Evolutionary conservation across 176 grass and related monocot species (phyloP), one percentile per base, ranked within the genome.

Genomic region (Cenchrus americanus): DNA sequence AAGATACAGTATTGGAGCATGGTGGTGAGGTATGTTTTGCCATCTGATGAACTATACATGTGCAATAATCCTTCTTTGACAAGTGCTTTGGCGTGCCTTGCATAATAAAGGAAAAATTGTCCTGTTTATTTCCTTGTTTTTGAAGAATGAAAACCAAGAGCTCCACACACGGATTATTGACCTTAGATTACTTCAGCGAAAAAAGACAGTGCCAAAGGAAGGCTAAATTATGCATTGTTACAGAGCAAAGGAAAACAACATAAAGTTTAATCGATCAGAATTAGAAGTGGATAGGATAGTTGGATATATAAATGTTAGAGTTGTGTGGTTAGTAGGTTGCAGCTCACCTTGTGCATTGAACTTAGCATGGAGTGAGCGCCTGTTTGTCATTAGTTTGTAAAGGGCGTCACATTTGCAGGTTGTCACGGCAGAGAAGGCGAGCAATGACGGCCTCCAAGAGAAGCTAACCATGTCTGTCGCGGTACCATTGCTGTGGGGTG

Each of bases 1-100:
- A 98, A 94, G 91, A 95, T 83, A 94, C 96, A 6, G 91, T 98
- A 15, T 63, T 98, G 86, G 93, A 98, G 85, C 91, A 98, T 80
- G 93, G 96, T 30, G 96, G 96, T 22, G 96, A 98, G 93, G 96
- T 95, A 93, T 51, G 73, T 34, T 68, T 26, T 78, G 51, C 50
- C 54, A 30, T 58, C 26, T n/a, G n/a, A 0, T 43, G 30, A 74
- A 84, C 14, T 61, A n/a, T 32, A 69, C 34, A 71, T 47, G 22
- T 81, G 26, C 23, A 49, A 21, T 5, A 30, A 49, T 71, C 14
- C 24, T 73, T 50, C 2, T 52, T 47, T 49, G 23, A 17, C 15
- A 14, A 32, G 5, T 61, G 15, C 21, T 71, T 79, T 72, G 21
- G 65, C 10, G 7, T 54, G 51, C 37, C 8, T 55, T 54, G 19